Conservation (phyloP, 805 yeast genomes). For the Grigorovia jiainica region DNA sequence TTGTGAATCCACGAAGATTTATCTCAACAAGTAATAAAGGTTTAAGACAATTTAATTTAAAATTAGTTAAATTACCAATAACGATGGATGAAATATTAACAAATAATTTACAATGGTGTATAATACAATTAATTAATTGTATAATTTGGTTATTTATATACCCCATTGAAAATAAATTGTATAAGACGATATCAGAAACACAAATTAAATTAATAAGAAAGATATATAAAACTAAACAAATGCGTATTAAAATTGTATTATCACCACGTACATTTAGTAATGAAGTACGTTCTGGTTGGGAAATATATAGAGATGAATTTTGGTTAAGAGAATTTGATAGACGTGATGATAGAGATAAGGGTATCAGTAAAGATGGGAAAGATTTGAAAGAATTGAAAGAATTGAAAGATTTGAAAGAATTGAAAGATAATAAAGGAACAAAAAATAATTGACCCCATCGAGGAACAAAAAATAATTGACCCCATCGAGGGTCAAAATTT, state of each 20-base stretch:
- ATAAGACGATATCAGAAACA: slow-evolving; percentile 2
- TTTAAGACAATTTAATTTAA: slow-evolving; percentile 67
- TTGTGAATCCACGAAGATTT: slow-evolving; percentile 72
- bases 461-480: too few relatives aligned
- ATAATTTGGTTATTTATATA: background rate
- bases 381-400: too few relatives aligned
- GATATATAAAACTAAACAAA: background rate
- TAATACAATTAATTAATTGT: background rate
- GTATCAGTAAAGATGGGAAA: background rate
- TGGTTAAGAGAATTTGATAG: slow-evolving; percentile 81
- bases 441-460: too few relatives aligned
- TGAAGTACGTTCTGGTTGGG: slow-evolving; percentile 90
- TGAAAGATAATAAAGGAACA: too few relatives aligned
- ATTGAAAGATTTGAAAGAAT: too few relatives aligned
- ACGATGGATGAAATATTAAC: slow-evolving; percentile 30
- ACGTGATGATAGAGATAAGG: too few relatives aligned
- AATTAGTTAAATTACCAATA: slow-evolving; percentile 54
- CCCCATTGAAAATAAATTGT: background rate
- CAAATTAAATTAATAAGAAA: slow-evolving; percentile 7
- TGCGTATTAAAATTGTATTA: slow-evolving; percentile 61
- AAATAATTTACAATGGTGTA: slow-evolving; percentile 14
- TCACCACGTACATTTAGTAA: slow-evolving; percentile 76
- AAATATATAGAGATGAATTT: slow-evolving; percentile 81
- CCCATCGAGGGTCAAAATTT: too few relatives aligned
- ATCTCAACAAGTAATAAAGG: slow-evolving; percentile 83